Conservation (phyloP, 176 grass and related monocot genomes). For the Oryza glumipatula region DNA sequence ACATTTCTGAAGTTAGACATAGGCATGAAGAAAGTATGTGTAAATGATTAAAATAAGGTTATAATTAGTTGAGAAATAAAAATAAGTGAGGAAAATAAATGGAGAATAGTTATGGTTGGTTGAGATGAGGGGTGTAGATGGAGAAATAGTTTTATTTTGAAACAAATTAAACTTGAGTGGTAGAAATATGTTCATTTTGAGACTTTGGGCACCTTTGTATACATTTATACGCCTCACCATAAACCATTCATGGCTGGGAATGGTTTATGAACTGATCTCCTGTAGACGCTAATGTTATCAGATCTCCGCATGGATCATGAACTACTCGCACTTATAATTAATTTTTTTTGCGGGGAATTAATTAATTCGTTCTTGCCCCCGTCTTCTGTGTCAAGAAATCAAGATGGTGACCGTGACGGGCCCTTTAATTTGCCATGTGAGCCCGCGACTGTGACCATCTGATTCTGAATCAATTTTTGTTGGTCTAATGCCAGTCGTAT, state of each 20-base stretch:
- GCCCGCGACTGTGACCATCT: neutral
- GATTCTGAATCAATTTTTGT: neutral
- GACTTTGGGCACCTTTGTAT: no score
- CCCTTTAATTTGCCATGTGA: neutral
- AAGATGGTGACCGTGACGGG: neutral
- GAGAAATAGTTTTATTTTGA: no score
- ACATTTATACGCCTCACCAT: no score
- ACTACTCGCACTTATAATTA: neutral
- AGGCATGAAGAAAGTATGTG: no score
- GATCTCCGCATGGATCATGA: neutral
- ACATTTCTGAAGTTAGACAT: no score
- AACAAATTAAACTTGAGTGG: no score
- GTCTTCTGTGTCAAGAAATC: neutral
- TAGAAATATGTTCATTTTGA: no score
- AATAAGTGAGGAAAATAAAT: no score
- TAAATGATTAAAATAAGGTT: no score
- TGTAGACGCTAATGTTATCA: neutral
- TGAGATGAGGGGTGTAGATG: no score
- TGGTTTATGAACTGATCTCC: neutral
- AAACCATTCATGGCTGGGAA: neutral
- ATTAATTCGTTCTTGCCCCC: neutral
- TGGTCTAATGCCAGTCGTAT: neutral
- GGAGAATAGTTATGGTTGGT: no score
- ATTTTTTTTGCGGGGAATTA: neutral
- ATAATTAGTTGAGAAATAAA: no score